These are phyloP conservation scores for Purpureocillium takamizusanense DNA, from an alignment of 2,329 filamentous ascomycete genomes.

Conservation along the genomic window DNA sequence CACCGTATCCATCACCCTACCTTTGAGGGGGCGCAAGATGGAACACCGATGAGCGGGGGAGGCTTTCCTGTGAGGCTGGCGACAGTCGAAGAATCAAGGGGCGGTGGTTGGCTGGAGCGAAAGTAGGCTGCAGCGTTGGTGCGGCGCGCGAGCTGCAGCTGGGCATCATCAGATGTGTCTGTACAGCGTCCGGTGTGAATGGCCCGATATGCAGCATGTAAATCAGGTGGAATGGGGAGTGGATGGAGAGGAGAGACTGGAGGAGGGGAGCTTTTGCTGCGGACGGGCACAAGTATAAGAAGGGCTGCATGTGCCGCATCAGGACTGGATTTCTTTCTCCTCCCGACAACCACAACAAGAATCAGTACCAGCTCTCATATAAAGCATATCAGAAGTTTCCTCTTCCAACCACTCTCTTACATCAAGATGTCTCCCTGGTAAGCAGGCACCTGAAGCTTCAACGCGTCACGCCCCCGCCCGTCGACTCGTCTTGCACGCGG, in stretches of 20 bases:
- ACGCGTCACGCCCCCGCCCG: no score
- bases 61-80: not conserved
- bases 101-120: not conserved
- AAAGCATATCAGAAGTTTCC: not conserved
- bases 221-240: not conserved
- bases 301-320: not conserved
- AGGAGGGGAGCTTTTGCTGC: not conserved
- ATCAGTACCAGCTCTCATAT: not conserved
- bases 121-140: not conserved
- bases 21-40: not conserved
- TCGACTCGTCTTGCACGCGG: no score
- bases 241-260: not conserved
- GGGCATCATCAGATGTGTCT: not conserved
- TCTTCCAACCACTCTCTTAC: not conserved
- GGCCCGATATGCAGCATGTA: not conserved
- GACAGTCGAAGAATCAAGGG: not conserved
- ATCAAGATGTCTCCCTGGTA: slow-evolving; percentile 10
- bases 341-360: not conserved
- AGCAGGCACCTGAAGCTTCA: no score
- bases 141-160: slow-evolving; percentile 1
- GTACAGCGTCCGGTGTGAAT: not conserved
- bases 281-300: slow-evolving; percentile 6
- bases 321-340: not conserved
- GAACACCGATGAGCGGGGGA: slow-evolving; percentile 1
- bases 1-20: not conserved